phyloP scores from a whole-genome alignment of 768 basidiomycete species.

The Daedaleopsis sinensis region DNA sequence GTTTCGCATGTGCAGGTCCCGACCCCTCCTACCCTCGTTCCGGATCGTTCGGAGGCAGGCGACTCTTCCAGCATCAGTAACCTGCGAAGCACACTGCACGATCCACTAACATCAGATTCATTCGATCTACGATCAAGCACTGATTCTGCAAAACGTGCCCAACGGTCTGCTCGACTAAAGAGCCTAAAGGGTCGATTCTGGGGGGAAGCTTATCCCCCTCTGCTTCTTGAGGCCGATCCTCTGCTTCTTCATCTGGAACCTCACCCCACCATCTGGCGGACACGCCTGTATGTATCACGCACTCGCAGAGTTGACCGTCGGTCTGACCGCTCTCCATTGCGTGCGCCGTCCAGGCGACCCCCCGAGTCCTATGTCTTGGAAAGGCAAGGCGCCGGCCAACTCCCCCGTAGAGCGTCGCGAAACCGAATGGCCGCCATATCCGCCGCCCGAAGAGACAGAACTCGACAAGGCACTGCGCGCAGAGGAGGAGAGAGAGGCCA shows the following conservation, averaged over 20 bases:
- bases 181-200: neutral
- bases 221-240: neutral
- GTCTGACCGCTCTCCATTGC: neutral
- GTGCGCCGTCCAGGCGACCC: neutral
- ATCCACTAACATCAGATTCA: neutral
- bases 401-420: neutral
- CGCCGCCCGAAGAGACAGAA: conserved; percentile 44
- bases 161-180: neutral
- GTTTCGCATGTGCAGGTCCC: no score
- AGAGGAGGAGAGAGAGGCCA: conserved; percentile 51
- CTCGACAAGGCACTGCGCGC: conserved; percentile 44
- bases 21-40: no score
- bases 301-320: neutral
- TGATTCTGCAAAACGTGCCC: neutral
- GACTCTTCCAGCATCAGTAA: no score
- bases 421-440: conserved; percentile 34
- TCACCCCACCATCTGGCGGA: neutral
- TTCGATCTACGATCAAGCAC: neutral
- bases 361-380: neutral
- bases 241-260: neutral
- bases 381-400: neutral
- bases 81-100: neutral
- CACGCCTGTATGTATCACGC: neutral
- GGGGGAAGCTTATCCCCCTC: no score
- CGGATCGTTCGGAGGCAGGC: no score